Evolutionary conservation across 441 rosid species (phyloP), one percentile per base, ranked within the genome.

Genomic region (Syzygium malaccense): DNA sequence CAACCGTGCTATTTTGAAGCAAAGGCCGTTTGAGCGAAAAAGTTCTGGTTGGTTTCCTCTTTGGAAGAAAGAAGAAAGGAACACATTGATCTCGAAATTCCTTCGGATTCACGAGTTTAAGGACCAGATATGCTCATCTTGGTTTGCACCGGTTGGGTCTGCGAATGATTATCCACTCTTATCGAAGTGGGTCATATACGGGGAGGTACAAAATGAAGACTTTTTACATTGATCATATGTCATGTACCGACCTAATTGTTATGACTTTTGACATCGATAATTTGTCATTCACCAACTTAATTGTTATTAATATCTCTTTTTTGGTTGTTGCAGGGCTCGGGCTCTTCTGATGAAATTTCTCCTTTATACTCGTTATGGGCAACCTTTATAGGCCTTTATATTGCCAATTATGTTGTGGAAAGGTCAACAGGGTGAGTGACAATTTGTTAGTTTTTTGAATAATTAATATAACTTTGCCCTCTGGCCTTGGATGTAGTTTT

Each of bases 131-230:
- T 98, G 99, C 91, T 96, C 96, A 30, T 98, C 99, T 85, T 98
- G 99, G 99, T 98, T 98, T 94, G 99, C 99, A 91, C 99, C 99
- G 17, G 99, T 98, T 92, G 99, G 99, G 86, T 96, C 98, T 90
- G 99, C 98, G 48, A 96, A 98, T 93, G 99, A 98, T 91, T 98
- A 98, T 94, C 99, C 99, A 55, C 96, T 98, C 87, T 88, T 98
- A 86, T 97, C 99, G 75, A 98, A 98, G 92, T 98, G 99, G 99
- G 98, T 98, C 91, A 95, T 98, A 55, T 98, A 98, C 71, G 99
- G 99, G 87, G 98, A 98, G 99, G 99, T 98, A 94, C 78, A 88
- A 79, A 56, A 87, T 89, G 87, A 84, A 84, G 30, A 71, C 66
- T 57, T 64, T 32, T 4, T 55, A 80, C 54, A 89, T 54, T 41